Base-by-base conservation (phyloP, 768 basidiomycete genomes). In the Suillus ampliporus region DNA sequence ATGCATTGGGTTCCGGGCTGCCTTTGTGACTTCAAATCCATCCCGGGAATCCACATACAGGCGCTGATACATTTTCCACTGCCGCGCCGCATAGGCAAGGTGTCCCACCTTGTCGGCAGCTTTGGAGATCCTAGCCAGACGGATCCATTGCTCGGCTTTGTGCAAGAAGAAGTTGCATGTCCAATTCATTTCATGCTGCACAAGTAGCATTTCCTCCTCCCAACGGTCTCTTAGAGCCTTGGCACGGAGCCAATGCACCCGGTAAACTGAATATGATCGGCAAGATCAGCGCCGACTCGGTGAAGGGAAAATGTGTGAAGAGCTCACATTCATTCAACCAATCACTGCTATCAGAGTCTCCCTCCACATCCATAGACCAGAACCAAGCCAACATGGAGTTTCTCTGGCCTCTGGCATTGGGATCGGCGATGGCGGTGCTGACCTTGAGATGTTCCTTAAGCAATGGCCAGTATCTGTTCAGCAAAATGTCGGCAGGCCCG, bases 301-400 rank as follows among this genome's bases (percentile, higher is more conserved):
- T 5, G 7, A 37, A 37, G 37, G n/a, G n/a, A n/a, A n/a, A 11
- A 37, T 1, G 10, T 7, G 9, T 41, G 48, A 40, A 41, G 37
- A 28, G 38, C 53, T 21, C 58, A 60, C 57, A 58, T 63, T 63
- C 50, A 11, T 43, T 52, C 62, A 63, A 60, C 51, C 57, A 63
- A 43, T 63, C 48, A 58, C 38, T 47, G 19, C 17, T 40, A 10
- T 21, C 28, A 14, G 14, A 35, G 51, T 63, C 58, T 19, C 31
- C 14, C 26, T n/a, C 19, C 5, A 58, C 50, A 50, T 60, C 58
- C 57, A 63, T 63, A 17, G 47, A 47, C 62, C 62, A 63, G 58
- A 63, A 60, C 62, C 58, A 63, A 23, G 62, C 46, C 4, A 63
- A 44, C 13, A 40, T 15, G 14, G 23, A 46, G 28, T 60, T 26